A percentile compares a stretch with the other conserved stretches of the same genome.
Conservation (phyloP, 106 monocot genomes). For the Triglochin maritima region DNA sequence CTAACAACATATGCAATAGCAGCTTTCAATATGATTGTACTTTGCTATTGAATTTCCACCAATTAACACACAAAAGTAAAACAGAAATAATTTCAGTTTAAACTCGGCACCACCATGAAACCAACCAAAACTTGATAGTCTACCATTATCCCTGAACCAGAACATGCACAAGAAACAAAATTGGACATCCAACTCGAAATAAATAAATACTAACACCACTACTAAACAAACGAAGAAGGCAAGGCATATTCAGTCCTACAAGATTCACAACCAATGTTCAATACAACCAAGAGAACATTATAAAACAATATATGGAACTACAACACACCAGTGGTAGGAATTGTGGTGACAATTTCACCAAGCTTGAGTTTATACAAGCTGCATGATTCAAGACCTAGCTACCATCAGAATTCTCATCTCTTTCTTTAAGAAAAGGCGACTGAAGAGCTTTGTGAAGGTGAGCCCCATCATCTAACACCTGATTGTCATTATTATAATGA, state of each 20-base stretch:
- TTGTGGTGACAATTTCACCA: slow-evolving; percentile 25
- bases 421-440: slow-evolving; percentile 20
- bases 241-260: background rate
- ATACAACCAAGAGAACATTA: background rate
- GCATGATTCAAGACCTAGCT: slow-evolving; percentile 10
- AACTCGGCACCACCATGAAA: too few species aligned
- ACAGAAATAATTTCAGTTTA: too few species aligned
- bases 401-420: slow-evolving; percentile 26
- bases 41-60: too few species aligned
- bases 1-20: too few species aligned
- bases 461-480: slow-evolving; percentile 10
- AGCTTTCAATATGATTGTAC: too few species aligned
- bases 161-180: too few species aligned
- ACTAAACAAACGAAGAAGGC: background rate
- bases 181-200: background rate
- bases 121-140: too few species aligned
- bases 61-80: too few species aligned
- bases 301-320: background rate
- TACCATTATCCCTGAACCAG: too few species aligned
- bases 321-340: slow-evolving; percentile 21
- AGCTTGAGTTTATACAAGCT: slow-evolving; percentile 29
- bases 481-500: too few species aligned
- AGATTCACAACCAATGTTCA: background rate
- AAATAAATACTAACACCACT: background rate
- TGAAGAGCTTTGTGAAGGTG: slow-evolving; percentile 25